Evolutionary conservation across 106 monocot species (phyloP).

Genomic region (Dioscorea alata): DNA sequence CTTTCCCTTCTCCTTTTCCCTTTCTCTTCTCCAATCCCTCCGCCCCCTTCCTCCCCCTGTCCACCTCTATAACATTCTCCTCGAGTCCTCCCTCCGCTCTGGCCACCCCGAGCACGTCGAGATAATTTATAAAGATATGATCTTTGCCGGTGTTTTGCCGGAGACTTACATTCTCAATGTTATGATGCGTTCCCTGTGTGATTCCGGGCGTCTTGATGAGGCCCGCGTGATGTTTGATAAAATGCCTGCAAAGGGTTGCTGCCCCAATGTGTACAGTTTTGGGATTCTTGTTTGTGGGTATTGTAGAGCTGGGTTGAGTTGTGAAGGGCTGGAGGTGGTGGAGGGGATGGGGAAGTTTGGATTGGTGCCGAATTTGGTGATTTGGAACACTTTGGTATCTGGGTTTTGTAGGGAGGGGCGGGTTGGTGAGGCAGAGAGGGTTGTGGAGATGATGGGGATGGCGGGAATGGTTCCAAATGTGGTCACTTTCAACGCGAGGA

Average conservation of each 20-base stretch:
- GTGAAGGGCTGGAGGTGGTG: conserved; percentile 44
- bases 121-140: conserved; percentile 61
- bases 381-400: conserved; percentile 73
- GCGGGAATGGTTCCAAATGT: conserved; percentile 63
- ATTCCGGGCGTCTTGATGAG: conserved; percentile 43
- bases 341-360: conserved; percentile 40
- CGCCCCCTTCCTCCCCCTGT: conserved; percentile 38
- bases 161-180: conserved; percentile 63
- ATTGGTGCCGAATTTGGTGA: conserved; percentile 47
- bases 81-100: conserved; percentile 29
- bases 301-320: conserved; percentile 37
- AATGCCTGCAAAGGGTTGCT: conserved; percentile 53
- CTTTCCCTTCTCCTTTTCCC: conserved; percentile 30
- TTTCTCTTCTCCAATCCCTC: conserved; percentile 48
- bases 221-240: conserved; percentile 72
- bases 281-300: conserved; percentile 74
- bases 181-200: conserved; percentile 51
- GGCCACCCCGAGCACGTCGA: conserved; percentile 44
- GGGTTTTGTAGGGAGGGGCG: conserved; percentile 66
- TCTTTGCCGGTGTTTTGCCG: conserved; percentile 35
- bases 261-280: conserved; percentile 71
- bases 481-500: conserved; percentile 86
- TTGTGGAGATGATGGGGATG: conserved; percentile 68
- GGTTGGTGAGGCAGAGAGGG: conserved; percentile 54
- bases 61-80: conserved; percentile 44